Conservation (phyloP, 495 filamentous ascomycete species). For the Parmelia sp. region DNA sequence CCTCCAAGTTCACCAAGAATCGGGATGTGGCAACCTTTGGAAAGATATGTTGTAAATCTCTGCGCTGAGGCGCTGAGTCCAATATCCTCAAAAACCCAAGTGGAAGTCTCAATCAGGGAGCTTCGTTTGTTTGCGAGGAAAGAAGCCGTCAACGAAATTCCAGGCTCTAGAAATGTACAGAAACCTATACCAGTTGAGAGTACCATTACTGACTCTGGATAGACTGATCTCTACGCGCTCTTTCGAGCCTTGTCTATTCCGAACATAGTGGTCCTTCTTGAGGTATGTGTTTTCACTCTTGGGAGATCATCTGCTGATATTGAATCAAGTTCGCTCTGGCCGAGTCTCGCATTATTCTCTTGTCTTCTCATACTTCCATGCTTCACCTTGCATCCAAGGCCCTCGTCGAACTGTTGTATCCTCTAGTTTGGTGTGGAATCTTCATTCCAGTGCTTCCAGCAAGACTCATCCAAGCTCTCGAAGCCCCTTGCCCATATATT, state of each 20-base stretch:
- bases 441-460: constrained; percentile 89
- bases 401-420: constrained; percentile 77
- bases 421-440: constrained; percentile 84
- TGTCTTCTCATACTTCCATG: constrained; percentile 95
- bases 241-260: constrained; percentile 83
- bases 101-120: constrained; percentile 85
- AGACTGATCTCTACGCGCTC: constrained; percentile 85
- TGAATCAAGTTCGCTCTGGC: constrained; percentile 63
- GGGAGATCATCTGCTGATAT: constrained; percentile 10
- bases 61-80: constrained; percentile 93
- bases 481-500: constrained; percentile 95
- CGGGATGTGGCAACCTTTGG: constrained; percentile 93
- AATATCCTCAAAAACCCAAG: constrained; percentile 87
- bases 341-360: constrained; percentile 90
- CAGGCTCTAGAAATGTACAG: constrained; percentile 69
- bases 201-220: constrained; percentile 27
- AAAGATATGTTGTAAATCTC: constrained; percentile 95
- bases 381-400: constrained; percentile 85
- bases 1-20: constrained; percentile 83
- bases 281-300: constrained; percentile 37
- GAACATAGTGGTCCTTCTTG: constrained; percentile 87
- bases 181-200: not conserved
- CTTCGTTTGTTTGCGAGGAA: constrained; percentile 86
- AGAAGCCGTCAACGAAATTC: constrained; percentile 89
- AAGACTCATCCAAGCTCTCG: constrained; percentile 77